Evolutionary conservation across 148 eudicot genomes (phyloP).

Genomic region (Nepenthes gracilis): DNA sequence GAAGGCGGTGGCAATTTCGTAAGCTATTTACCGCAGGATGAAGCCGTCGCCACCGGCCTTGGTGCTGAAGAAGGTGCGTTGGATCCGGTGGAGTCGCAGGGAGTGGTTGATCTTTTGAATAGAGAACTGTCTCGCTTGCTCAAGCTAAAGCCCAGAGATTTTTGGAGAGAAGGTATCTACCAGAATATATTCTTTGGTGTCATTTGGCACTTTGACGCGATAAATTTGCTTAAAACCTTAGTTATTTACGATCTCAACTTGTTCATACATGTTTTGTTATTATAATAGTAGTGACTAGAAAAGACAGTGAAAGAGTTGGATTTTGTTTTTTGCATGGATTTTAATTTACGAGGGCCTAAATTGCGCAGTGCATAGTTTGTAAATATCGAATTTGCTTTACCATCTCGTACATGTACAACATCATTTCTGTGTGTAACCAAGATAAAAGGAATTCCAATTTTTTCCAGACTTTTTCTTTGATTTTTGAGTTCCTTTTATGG

Average conservation of each 20-base stretch:
- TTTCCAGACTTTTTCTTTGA: too few relatives aligned
- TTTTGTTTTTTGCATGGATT: too few relatives aligned
- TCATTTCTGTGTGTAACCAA: background rate
- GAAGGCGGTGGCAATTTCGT: slow-evolving; percentile 48
- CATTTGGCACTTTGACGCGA: background rate
- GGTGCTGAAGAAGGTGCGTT: slow-evolving; percentile 69
- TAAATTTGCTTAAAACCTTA: background rate
- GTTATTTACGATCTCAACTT: background rate
- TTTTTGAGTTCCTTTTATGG: too few relatives aligned
- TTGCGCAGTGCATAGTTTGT: too few relatives aligned
- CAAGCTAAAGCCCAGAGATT: slow-evolving; percentile 54
- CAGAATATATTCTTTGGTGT: too few relatives aligned
- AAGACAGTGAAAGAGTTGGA: too few relatives aligned
- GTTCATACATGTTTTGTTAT: too few relatives aligned
- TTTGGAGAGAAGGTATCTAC: slow-evolving; percentile 66
- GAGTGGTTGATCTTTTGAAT: slow-evolving; percentile 77
- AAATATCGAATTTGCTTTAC: background rate
- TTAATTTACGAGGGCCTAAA: too few relatives aligned
- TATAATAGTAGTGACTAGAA: too few relatives aligned
- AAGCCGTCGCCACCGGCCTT: slow-evolving; percentile 82
- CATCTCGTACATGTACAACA: too few relatives aligned
- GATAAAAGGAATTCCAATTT: too few relatives aligned
- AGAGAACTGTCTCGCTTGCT: slow-evolving; percentile 60
- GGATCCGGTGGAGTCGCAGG: slow-evolving; percentile 76
- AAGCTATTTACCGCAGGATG: slow-evolving; percentile 83